phyloP scores from a whole-genome alignment of 2,329 filamentous ascomycete genomes.

The Sordariomycetes sp. region DNA sequence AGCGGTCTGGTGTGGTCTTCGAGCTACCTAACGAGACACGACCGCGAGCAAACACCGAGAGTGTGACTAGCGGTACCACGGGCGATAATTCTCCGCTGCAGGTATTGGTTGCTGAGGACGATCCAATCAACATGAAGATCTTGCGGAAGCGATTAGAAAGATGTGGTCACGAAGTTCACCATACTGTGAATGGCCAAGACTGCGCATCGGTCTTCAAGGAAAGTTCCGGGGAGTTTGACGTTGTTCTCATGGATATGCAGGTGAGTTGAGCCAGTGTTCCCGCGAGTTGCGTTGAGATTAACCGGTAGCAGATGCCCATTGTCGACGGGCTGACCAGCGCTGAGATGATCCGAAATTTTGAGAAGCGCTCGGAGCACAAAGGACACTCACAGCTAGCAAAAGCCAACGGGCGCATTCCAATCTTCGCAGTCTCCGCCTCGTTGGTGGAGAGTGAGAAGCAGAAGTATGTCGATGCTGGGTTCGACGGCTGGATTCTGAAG shows the following conservation, averaged over 20 bases:
- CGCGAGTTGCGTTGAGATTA: background rate
- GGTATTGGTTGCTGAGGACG: constrained; percentile 78
- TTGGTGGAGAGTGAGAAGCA: constrained; percentile 60
- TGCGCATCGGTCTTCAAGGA: constrained; percentile 65
- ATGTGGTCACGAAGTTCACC: constrained; percentile 58
- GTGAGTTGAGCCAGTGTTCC: constrained; percentile 34
- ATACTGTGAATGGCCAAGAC: constrained; percentile 78
- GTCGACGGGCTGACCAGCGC: constrained; percentile 76
- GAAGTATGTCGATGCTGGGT: constrained; percentile 67
- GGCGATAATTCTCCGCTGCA: constrained; percentile 29
- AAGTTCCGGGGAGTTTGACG: constrained; percentile 55
- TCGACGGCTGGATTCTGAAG: constrained; percentile 87
- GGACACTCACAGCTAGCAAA: constrained; percentile 49
- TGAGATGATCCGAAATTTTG: constrained; percentile 71
- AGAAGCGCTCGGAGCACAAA: constrained; percentile 39
- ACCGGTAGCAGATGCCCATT: constrained; percentile 69
- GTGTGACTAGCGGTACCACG: constrained; percentile 12
- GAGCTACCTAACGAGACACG: constrained; percentile 20
- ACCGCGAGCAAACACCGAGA: constrained; percentile 10
- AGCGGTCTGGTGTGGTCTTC: constrained; percentile 26
- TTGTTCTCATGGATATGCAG: constrained; percentile 89
- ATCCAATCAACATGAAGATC: constrained; percentile 78
- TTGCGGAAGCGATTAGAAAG: constrained; percentile 73
- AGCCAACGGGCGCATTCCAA: constrained; percentile 59
- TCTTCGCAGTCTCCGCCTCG: constrained; percentile 82